A percentile compares a stretch with the other conserved stretches of the same genome.
Evolutionary conservation across 2,329 filamentous ascomycete genomes (phyloP).

Genomic region (Fusarium citri): DNA sequence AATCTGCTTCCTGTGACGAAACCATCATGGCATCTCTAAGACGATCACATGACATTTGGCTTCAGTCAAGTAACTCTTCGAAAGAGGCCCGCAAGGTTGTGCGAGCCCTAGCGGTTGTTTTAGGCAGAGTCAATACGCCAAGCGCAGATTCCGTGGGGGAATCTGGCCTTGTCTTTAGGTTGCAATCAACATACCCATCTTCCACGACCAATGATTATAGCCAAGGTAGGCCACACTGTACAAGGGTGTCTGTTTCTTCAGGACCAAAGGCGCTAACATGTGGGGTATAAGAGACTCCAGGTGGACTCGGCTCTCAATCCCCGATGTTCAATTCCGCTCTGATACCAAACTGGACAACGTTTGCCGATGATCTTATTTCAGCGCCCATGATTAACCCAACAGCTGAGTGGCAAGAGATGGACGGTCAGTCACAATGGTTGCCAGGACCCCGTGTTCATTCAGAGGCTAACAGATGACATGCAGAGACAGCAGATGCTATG

Average conservation of each 20-base stretch:
- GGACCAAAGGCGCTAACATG: not conserved
- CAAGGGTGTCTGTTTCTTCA: not conserved
- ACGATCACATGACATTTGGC: slow-evolving; percentile 13
- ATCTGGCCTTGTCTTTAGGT: rapidly evolving
- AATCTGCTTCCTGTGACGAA: not conserved
- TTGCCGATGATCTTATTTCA: slow-evolving; percentile 4
- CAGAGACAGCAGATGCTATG: slow-evolving; percentile 4
- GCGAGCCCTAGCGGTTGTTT: not conserved
- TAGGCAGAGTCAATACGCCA: rapidly evolving
- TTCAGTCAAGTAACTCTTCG: not conserved
- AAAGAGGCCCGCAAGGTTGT: slow-evolving; percentile 13
- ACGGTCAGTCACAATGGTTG: not conserved
- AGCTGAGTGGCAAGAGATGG: slow-evolving; percentile 9
- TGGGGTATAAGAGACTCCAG: not conserved
- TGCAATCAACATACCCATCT: not conserved
- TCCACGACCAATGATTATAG: not conserved
- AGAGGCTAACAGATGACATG: not conserved
- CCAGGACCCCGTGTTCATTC: not conserved
- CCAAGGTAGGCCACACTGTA: not conserved
- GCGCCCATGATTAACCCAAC: not conserved
- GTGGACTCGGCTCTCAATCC: not conserved
- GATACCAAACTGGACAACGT: slow-evolving; percentile 9
- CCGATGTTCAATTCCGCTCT: not conserved
- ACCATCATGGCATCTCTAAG: not conserved
- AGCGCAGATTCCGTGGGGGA: not conserved